Percentiles rank a stretch among this genome's conserved stretches.
Conservation (phyloP, 305 asterid genomes). For the Euphrasia arctica region DNA sequence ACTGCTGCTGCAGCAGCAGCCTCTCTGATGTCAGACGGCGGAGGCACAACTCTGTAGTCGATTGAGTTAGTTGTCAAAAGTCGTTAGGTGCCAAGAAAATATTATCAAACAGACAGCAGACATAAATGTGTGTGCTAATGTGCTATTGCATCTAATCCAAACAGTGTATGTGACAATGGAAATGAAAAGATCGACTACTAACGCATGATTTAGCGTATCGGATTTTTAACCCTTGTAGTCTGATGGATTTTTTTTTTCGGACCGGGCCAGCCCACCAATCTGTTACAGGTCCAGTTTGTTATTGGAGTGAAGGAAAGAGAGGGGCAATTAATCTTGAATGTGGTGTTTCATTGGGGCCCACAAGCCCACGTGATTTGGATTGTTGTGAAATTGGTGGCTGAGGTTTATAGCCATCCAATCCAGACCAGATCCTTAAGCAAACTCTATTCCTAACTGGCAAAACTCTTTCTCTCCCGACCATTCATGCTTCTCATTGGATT, state of each 20-base stretch:
- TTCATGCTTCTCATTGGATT: neutral
- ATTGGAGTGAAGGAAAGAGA: neutral
- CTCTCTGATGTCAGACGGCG: slow-evolving; percentile 93
- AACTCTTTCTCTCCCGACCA: neutral
- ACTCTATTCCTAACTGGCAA: neutral
- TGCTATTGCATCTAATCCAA: too few species aligned
- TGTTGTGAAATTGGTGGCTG: slow-evolving; percentile 25
- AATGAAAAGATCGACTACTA: too few species aligned
- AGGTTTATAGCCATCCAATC: slow-evolving; percentile 22
- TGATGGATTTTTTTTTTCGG: too few species aligned
- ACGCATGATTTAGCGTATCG: too few species aligned
- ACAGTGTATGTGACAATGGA: too few species aligned
- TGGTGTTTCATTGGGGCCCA: slow-evolving; percentile 10
- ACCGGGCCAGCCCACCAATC: too few species aligned
- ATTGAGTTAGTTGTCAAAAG: neutral
- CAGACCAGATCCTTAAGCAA: neutral
- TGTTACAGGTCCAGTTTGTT: too few species aligned
- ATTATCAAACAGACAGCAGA: too few species aligned
- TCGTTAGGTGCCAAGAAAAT: too few species aligned
- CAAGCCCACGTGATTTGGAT: slow-evolving; percentile 15
- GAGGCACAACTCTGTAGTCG: slow-evolving; percentile 57
- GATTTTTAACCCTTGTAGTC: too few species aligned
- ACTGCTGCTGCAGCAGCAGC: slow-evolving; percentile 98
- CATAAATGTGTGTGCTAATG: too few species aligned
- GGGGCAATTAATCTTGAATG: neutral